Evolutionary conservation across 1,284 basidiomycete species (phyloP).

Genomic region (Bondarzewia mesenterica): DNA sequence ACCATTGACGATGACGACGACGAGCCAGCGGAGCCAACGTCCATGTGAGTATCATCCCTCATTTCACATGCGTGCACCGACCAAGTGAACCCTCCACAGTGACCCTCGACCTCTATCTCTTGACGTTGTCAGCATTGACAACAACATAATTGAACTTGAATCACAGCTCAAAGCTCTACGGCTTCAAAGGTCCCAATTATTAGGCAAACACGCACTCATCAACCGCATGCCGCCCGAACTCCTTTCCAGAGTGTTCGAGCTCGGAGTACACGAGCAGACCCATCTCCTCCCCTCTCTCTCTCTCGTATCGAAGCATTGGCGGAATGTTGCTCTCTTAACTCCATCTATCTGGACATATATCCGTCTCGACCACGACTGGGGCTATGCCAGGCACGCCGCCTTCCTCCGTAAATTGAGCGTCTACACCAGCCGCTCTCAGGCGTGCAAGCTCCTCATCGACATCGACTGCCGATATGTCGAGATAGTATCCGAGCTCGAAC

Average conservation of each 20-base stretch:
- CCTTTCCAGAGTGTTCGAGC: conserved; percentile 26
- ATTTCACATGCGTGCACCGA: background rate
- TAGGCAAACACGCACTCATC: conserved; percentile 22
- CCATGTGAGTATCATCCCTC: conserved; percentile 12
- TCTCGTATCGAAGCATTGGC: conserved; percentile 24
- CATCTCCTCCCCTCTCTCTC: conserved; percentile 17
- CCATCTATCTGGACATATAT: conserved; percentile 26
- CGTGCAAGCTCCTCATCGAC: conserved; percentile 22
- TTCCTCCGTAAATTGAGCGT: conserved; percentile 21
- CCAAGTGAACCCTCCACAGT: too few species aligned
- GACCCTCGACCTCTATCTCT: conserved; percentile 18
- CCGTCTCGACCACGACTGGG: conserved; percentile 20
- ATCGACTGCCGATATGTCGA: conserved; percentile 23
- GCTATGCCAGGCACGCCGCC: conserved; percentile 17
- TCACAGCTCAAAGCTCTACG: conserved; percentile 17
- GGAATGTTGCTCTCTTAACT: conserved; percentile 18
- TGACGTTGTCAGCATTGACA: conserved; percentile 21
- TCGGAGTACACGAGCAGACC: conserved; percentile 21
- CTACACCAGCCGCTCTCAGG: conserved; percentile 21
- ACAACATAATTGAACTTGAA: conserved; percentile 19
- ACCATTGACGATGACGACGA: conserved; percentile 11
- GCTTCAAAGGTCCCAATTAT: conserved; percentile 16
- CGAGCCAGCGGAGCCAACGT: conserved; percentile 13
- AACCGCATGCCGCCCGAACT: conserved; percentile 24
- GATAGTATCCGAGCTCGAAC: conserved; percentile 14